These are phyloP conservation scores for Chrysanthemum makinoi DNA, from an alignment of 129 eudicot species.

Conservation along the genomic window DNA sequence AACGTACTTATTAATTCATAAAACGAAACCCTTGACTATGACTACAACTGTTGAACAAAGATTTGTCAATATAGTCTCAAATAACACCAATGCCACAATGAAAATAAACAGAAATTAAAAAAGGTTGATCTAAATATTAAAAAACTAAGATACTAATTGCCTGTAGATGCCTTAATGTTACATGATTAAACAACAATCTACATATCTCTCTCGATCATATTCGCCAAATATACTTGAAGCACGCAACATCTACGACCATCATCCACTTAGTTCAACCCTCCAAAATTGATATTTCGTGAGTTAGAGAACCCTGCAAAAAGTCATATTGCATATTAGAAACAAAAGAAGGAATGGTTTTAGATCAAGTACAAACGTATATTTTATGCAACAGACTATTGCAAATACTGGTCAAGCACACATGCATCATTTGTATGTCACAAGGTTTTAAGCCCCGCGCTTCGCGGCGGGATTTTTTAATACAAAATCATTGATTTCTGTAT, in stretches of 20 bases:
- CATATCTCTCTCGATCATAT: neutral
- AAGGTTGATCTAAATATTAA: neutral
- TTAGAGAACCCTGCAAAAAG: conserved; percentile 18
- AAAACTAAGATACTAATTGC: neutral
- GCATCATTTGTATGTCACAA: too few species aligned
- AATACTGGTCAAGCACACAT: too few species aligned
- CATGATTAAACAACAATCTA: conserved; percentile 23
- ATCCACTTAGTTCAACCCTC: neutral
- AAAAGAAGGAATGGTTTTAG: neutral
- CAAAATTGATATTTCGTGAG: neutral
- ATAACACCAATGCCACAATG: neutral
- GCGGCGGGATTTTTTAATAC: too few species aligned
- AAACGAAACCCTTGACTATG: too few species aligned
- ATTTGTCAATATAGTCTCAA: too few species aligned
- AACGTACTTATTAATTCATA: too few species aligned
- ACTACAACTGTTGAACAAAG: too few species aligned
- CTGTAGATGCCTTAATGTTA: conserved; percentile 15
- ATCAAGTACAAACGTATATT: too few species aligned
- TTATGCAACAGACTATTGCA: too few species aligned
- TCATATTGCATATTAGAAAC: neutral
- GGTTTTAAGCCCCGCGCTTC: too few species aligned
- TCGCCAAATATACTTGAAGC: neutral
- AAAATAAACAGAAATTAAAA: neutral
- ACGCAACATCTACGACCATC: neutral
- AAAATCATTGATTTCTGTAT: too few species aligned